phyloP scores from a whole-genome alignment of 2,329 filamentous ascomycete genomes.

The Fusarium domesticum region DNA sequence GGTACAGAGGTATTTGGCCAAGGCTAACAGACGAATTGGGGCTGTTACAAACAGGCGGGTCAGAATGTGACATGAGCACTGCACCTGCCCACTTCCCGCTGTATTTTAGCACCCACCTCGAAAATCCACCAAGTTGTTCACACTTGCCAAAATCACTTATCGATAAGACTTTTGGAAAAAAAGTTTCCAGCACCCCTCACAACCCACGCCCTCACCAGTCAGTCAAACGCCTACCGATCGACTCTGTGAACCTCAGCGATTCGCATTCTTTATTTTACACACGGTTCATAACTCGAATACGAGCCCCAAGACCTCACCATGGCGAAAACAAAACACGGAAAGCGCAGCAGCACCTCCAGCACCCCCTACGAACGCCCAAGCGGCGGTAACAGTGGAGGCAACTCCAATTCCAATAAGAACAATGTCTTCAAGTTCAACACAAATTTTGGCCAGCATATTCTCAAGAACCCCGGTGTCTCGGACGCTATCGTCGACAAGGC shows the following conservation, averaged over 20 bases:
- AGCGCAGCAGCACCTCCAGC: constrained; percentile 48
- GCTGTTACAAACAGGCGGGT: constrained; percentile 17
- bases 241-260: constrained; percentile 4
- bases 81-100: constrained; percentile 9
- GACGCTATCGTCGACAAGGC: constrained; percentile 72
- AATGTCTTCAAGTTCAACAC: constrained; percentile 98
- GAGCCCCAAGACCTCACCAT: constrained; percentile 33
- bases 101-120: neutral
- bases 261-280: constrained; percentile 3
- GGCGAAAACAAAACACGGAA: constrained; percentile 52
- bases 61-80: constrained; percentile 3
- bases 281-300: constrained; percentile 5
- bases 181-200: constrained; percentile 20
- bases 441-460: constrained; percentile 79
- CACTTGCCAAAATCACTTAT: constrained; percentile 7
- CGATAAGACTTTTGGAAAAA: constrained; percentile 22
- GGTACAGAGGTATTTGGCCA: no score
- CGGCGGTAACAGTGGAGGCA: constrained; percentile 12
- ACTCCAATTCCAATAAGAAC: constrained; percentile 49
- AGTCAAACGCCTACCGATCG: neutral
- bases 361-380: constrained; percentile 43
- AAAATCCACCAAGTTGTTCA: neutral
- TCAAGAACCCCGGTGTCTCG: constrained; percentile 86
- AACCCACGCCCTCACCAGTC: constrained; percentile 2
- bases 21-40: no score